These are phyloP conservation scores for Limonium bicolor DNA, from an alignment of 148 eudicot genomes.

Conservation along the genomic window DNA sequence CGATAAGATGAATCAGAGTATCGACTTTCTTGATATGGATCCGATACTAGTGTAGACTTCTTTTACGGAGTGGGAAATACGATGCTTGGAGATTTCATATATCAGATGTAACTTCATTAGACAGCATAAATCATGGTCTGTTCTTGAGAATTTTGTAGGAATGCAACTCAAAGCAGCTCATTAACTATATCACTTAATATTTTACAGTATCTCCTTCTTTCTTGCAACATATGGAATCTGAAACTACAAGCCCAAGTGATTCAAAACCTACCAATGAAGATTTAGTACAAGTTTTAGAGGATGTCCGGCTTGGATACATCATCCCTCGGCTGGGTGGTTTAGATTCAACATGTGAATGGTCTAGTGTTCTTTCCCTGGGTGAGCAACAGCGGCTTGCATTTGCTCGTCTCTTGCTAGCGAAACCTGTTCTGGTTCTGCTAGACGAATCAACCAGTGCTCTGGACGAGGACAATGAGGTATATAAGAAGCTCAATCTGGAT, in stretches of 20 bases:
- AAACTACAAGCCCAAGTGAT: conserved; percentile 13
- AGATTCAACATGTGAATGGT: conserved; percentile 72
- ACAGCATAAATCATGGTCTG: no score
- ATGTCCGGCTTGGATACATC: conserved; percentile 74
- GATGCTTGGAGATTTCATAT: no score
- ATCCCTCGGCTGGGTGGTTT: conserved; percentile 51
- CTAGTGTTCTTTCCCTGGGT: conserved; percentile 87
- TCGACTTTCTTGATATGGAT: no score
- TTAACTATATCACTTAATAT: conserved; percentile 12
- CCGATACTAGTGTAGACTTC: no score
- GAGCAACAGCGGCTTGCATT: conserved; percentile 98
- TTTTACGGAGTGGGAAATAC: no score
- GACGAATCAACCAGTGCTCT: conserved; percentile 99
- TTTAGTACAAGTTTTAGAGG: conserved; percentile 52
- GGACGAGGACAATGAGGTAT: conserved; percentile 95
- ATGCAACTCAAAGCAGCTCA: no score
- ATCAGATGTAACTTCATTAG: no score
- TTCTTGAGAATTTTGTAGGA: no score
- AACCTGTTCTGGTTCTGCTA: conserved; percentile 62
- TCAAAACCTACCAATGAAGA: conserved; percentile 61
- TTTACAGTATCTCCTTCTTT: conserved; percentile 50
- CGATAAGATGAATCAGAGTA: no score
- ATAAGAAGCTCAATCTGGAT: no score
- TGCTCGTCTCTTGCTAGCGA: conserved; percentile 83
- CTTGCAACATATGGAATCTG: conserved; percentile 14